A percentile compares a stretch with the other conserved stretches of the same genome.
phyloP scores from a whole-genome alignment of 2,329 filamentous ascomycete genomes.

The Colletotrichum falcatum region DNA sequence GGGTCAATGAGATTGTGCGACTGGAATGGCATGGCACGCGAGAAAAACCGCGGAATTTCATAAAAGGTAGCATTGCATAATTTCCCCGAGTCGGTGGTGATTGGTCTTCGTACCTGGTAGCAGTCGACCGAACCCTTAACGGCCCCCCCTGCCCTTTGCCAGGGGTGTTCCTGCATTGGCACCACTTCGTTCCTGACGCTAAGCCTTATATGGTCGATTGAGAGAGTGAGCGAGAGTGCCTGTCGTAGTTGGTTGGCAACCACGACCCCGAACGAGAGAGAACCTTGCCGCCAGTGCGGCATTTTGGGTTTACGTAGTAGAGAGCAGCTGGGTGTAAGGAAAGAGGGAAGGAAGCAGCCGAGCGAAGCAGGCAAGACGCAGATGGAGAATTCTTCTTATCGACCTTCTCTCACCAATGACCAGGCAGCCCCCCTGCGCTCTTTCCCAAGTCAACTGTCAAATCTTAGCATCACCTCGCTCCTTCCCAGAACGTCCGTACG shows the following conservation, averaged over 20 bases:
- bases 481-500: constrained; percentile 25
- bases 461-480: constrained; percentile 17
- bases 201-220: constrained; percentile 25
- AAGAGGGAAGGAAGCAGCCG: background rate
- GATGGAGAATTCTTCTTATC: no score
- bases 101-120: background rate
- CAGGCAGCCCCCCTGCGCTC: background rate
- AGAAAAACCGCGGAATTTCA: constrained; percentile 29
- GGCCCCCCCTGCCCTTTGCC: background rate
- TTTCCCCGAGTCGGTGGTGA: constrained; percentile 30
- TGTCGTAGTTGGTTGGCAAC: constrained; percentile 5
- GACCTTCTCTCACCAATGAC: background rate
- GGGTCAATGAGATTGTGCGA: constrained; percentile 11
- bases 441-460: constrained; percentile 17
- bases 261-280: background rate
- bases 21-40: background rate
- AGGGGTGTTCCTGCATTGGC: constrained; percentile 22
- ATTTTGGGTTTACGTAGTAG: constrained; percentile 19
- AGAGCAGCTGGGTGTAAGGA: background rate
- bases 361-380: background rate
- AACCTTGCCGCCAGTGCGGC: constrained; percentile 18
- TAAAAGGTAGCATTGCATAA: constrained; percentile 39
- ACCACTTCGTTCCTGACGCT: constrained; percentile 33
- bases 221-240: background rate
- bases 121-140: background rate